These are phyloP conservation scores for Triticum monococcum DNA, from an alignment of 176 grass and related monocot genomes.

Conservation along the genomic window DNA sequence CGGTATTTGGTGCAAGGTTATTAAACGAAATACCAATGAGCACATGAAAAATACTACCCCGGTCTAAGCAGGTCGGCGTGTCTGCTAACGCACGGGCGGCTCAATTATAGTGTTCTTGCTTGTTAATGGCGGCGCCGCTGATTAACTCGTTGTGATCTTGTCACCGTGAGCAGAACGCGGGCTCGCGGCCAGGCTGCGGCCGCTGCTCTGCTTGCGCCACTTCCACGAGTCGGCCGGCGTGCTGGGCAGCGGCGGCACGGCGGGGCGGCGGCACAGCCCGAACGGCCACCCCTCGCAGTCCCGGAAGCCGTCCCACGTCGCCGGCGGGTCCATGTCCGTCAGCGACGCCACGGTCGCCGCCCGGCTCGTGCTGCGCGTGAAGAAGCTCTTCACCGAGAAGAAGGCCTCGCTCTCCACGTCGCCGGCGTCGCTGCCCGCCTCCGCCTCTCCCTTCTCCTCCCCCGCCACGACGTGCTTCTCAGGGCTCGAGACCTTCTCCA, in stretches of 20 bases:
- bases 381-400: constrained; percentile 89
- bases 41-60: background rate
- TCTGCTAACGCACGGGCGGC: background rate
- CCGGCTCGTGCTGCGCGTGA: constrained; percentile 71
- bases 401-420: constrained; percentile 62
- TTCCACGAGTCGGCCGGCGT: constrained; percentile 77
- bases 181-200: constrained; percentile 30
- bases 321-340: constrained; percentile 36
- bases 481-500: constrained; percentile 32
- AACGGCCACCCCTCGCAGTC: constrained; percentile 96
- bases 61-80: background rate
- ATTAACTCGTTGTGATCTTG: background rate
- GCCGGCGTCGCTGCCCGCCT: background rate
- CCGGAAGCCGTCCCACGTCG: constrained; percentile 51
- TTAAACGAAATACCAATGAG: background rate
- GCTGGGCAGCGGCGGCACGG: constrained; percentile 75
- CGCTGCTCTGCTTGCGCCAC: constrained; percentile 64
- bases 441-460: background rate
- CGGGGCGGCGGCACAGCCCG: constrained; percentile 65
- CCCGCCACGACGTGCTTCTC: constrained; percentile 1
- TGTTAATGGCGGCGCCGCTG: background rate
- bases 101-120: background rate
- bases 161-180: constrained; percentile 7
- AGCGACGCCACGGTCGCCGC: constrained; percentile 44
- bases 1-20: background rate